These are phyloP conservation scores for Dillenia turbinata DNA, from an alignment of 164 flowering plant species.

Conservation along the genomic window DNA sequence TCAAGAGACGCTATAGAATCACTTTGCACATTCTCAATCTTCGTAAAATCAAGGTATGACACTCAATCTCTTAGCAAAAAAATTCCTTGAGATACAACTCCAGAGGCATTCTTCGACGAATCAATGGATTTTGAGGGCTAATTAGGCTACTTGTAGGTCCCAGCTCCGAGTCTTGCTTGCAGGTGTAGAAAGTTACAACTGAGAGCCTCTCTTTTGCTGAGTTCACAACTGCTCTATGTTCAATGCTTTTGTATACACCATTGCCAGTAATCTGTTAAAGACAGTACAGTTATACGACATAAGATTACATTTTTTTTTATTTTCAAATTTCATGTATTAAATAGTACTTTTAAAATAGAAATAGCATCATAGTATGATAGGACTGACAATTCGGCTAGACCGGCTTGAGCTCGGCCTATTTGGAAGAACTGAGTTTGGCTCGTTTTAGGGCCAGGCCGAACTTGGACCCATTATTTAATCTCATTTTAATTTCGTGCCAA, in stretches of 20 bases:
- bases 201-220: constrained; percentile 43
- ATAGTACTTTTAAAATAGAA: too few species aligned
- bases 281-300: not conserved
- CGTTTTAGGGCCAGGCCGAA: too few species aligned
- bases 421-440: too few species aligned
- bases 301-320: too few species aligned
- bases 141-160: constrained; percentile 32
- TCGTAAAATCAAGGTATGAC: constrained; percentile 22
- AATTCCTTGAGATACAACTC: constrained; percentile 13
- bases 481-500: too few species aligned
- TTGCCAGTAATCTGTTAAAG: constrained; percentile 39
- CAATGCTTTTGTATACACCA: constrained; percentile 44
- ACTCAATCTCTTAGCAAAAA: constrained; percentile 16
- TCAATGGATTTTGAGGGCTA: constrained; percentile 17
- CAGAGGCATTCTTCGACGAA: constrained; percentile 3
- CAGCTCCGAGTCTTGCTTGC: constrained; percentile 21
- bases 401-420: too few species aligned
- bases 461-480: too few species aligned
- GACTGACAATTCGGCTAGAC: too few species aligned
- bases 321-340: too few species aligned
- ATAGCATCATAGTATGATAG: too few species aligned
- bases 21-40: not conserved
- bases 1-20: too few species aligned
- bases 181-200: constrained; percentile 39
- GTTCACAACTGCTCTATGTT: constrained; percentile 49